Evolutionary conservation across 805 yeast genomes (phyloP).

Genomic region (Metschnikowia chrysomelidarum): DNA sequence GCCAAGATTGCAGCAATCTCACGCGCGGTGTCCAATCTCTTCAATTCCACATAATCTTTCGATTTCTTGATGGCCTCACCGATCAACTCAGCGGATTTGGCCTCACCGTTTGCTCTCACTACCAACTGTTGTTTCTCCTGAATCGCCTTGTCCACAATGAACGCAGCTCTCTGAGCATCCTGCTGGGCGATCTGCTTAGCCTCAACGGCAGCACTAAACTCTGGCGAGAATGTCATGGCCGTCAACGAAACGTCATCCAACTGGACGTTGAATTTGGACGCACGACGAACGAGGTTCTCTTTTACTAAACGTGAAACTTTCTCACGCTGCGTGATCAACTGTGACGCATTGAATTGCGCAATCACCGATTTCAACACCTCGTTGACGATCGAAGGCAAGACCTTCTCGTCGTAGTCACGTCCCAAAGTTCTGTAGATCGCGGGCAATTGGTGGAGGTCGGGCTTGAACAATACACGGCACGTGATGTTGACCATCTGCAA

Average conservation of each 20-base stretch:
- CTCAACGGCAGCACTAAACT: slow-evolving; percentile 95
- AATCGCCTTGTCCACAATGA: slow-evolving; percentile 92
- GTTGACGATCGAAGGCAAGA: slow-evolving; percentile 95
- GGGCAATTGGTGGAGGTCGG: slow-evolving; percentile 76
- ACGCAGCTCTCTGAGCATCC: slow-evolving; percentile 98
- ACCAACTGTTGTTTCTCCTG: slow-evolving; percentile 98
- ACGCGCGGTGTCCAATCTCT: slow-evolving; percentile 94
- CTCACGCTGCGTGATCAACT: slow-evolving; percentile 98
- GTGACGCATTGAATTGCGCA: slow-evolving; percentile 98
- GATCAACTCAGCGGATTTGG: slow-evolving; percentile 94
- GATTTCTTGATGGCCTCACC: slow-evolving; percentile 99
- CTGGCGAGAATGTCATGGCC: slow-evolving; percentile 96
- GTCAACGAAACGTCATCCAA: slow-evolving; percentile 97
- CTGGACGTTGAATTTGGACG: slow-evolving; percentile 78
- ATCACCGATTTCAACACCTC: slow-evolving; percentile 96
- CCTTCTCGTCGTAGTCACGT: slow-evolving; percentile 93
- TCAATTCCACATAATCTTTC: slow-evolving; percentile 92
- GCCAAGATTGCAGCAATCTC: slow-evolving; percentile 89
- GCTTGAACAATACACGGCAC: slow-evolving; percentile 95
- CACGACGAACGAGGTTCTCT: slow-evolving; percentile 88
- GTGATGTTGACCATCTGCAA: slow-evolving; percentile 98
- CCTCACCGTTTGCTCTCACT: slow-evolving; percentile 98
- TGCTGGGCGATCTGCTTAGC: slow-evolving; percentile 99
- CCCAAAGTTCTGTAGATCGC: slow-evolving; percentile 90
- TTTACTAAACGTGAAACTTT: slow-evolving; percentile 88